phyloP scores from a whole-genome alignment of 1,284 basidiomycete genomes.

The Pseudozyma tsukubaensis region DNA sequence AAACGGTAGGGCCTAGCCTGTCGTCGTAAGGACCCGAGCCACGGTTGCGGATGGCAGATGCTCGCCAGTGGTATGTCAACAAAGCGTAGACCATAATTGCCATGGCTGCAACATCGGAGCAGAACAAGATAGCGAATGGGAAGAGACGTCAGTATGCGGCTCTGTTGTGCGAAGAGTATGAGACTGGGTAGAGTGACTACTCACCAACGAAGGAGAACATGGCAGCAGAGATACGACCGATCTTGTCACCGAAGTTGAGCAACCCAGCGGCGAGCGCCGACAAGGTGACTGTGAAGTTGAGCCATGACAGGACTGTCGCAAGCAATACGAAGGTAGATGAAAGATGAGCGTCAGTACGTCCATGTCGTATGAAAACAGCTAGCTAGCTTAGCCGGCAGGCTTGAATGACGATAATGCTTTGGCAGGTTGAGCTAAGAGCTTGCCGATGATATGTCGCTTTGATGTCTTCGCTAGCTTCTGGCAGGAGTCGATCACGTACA shows the following conservation, averaged over 20 bases:
- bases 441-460: not conserved
- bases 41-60: constrained; percentile 87
- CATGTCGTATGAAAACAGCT: not conserved
- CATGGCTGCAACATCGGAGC: constrained; percentile 80
- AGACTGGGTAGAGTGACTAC: constrained; percentile 68
- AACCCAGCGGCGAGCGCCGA: constrained; percentile 67
- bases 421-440: not conserved
- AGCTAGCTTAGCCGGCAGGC: no score
- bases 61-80: constrained; percentile 95
- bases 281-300: constrained; percentile 69
- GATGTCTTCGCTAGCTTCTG: no score
- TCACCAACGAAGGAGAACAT: constrained; percentile 91
- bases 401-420: not conserved
- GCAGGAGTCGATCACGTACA: constrained; percentile 49
- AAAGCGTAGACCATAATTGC: constrained; percentile 96
- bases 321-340: not conserved
- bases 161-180: not conserved
- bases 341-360: no score
- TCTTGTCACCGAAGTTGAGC: constrained; percentile 70
- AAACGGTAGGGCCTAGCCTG: constrained; percentile 74
- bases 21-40: constrained; percentile 97
- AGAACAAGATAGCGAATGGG: not conserved
- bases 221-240: constrained; percentile 89
- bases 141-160: not conserved
- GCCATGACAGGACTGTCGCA: constrained; percentile 66